Evolutionary conservation across 2,329 filamentous ascomycete species (phyloP).

Genomic region (Aaosphaeria arxii): DNA sequence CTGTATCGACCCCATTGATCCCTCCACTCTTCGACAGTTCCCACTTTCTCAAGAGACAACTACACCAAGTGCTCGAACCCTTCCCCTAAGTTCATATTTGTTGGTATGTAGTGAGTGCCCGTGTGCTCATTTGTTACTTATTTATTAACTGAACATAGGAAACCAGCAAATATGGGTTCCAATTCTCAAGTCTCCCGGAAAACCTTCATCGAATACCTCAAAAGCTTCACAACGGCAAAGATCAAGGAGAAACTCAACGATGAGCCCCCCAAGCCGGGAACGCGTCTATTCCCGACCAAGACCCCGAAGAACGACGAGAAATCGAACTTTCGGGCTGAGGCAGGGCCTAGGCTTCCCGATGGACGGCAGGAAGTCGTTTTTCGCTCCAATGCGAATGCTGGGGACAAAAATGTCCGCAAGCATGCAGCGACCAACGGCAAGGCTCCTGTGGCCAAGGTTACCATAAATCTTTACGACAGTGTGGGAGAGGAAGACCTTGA

Average conservation of each 20-base stretch:
- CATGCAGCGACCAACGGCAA: background rate
- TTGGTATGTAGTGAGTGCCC: background rate
- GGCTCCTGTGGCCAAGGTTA: background rate
- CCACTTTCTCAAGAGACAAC: too few relatives aligned
- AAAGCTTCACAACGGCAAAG: background rate
- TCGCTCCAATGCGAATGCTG: background rate
- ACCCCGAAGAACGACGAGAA: conserved; percentile 5
- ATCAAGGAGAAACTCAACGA: background rate
- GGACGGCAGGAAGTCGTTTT: background rate
- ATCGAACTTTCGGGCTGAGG: conserved; percentile 5
- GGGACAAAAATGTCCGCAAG: background rate
- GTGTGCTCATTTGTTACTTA: background rate
- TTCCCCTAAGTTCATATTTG: background rate
- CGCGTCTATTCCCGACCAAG: conserved; percentile 2
- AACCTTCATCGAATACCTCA: background rate
- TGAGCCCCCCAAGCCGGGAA: background rate
- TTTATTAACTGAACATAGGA: background rate
- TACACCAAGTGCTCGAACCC: too few relatives aligned
- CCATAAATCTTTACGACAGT: background rate
- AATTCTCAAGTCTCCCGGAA: background rate
- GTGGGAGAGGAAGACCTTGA: background rate
- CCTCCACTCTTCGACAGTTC: too few relatives aligned
- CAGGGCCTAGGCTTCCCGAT: background rate
- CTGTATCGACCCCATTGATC: too few relatives aligned
- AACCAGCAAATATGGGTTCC: background rate